phyloP scores from a whole-genome alignment of 164 flowering plant genomes.

The Chimonanthus salicifolius region DNA sequence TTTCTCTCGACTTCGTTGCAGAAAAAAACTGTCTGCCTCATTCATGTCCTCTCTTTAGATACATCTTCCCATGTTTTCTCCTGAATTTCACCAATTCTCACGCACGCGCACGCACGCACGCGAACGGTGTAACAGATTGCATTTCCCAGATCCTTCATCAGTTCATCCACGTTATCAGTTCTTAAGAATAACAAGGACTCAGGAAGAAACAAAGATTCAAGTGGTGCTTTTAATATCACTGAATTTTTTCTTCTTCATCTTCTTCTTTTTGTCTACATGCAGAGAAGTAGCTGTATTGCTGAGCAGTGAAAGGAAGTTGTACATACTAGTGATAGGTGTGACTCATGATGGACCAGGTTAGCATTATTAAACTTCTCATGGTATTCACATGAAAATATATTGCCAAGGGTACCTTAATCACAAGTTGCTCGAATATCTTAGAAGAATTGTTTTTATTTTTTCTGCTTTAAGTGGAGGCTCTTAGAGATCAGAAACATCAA shows the following conservation, averaged over 20 bases:
- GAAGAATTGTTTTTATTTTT: background rate
- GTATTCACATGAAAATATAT: background rate
- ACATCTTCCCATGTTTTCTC: no score
- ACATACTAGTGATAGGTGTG: slow-evolving; percentile 33
- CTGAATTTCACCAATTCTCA: no score
- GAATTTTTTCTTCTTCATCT: slow-evolving; percentile 9
- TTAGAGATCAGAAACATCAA: background rate
- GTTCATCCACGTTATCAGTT: no score
- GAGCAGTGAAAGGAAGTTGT: slow-evolving; percentile 56
- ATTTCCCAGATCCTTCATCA: no score
- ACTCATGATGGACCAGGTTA: slow-evolving; percentile 52
- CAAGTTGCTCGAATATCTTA: background rate
- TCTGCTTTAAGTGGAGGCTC: background rate
- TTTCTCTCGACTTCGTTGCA: no score
- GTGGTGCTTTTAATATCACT: background rate
- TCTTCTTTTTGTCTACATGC: slow-evolving; percentile 17
- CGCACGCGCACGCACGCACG: no score
- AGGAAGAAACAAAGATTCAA: no score
- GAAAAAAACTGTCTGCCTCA: no score
- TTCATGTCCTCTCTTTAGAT: no score
- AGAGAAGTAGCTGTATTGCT: slow-evolving; percentile 52
- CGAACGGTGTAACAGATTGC: no score
- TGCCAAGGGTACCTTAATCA: background rate
- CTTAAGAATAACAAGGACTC: no score
- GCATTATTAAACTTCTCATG: slow-evolving; percentile 8